Evolutionary conservation across 306 rosid genomes (phyloP), one percentile per base, ranked within the genome.

Genomic region (Quercus wislizeni): DNA sequence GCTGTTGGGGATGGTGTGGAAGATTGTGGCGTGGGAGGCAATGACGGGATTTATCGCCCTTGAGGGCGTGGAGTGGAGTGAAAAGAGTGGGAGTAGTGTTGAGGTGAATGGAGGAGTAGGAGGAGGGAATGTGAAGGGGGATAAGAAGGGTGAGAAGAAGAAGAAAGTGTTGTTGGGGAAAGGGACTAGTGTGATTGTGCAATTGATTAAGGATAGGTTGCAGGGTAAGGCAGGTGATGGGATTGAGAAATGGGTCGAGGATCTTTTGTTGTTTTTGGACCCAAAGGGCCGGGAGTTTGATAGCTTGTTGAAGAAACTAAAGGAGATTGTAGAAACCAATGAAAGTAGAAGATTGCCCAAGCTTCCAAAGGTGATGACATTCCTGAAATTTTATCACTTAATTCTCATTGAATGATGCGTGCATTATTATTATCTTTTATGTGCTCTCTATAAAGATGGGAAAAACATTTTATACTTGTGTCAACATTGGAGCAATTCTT

Each of bases 321-420:
- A 89, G 80, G 97, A 91, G 79, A 77, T 91, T 64, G 90, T 95
- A 19, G 98, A 92, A 84, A 92, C 96, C 87, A 95, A 95, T 82
- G 99, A 91, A 80, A 89, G 91, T 82, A 93, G 98, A 84, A 90
- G 98, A 85, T 90, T 92, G 46, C 97, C 99, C 74, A 95, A 95
- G 92, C 89, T 93, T 80, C 97, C 99, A 20, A 95, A 95, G 98
- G 99, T 95, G 82, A 80, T 68, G 20, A 30, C 35, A 6, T 19
- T 27, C 27, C 56, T 20, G 14, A 25, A 72, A 14, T 27, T 6
- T 33, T 30, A 18, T 55, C 71, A 28, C 67, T 55, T 28, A 52
- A n/a, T 41, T 28, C 30, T 28, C 65, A 41, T 51, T 19, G 2
- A 14, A 52, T 67, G 62, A 65, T 38, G 30, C 30, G 7, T 62